These are phyloP conservation scores for Globisporangium polare DNA, from an alignment of 352 stramenopile genomes.

Conservation along the genomic window DNA sequence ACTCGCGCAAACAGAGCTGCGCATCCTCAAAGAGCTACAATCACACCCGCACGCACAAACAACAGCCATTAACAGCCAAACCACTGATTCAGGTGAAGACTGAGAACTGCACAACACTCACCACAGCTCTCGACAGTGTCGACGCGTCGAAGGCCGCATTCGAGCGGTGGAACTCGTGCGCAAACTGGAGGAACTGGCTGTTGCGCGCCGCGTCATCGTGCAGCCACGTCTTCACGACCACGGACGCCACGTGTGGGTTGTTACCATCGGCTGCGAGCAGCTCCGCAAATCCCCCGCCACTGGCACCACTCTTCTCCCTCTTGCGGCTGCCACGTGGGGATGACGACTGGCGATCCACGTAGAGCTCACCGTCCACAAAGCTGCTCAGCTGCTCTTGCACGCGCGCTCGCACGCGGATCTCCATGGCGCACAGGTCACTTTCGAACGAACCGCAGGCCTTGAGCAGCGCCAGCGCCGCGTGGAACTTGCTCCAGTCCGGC, in stretches of 20 bases:
- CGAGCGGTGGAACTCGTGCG: slow-evolving; percentile 25
- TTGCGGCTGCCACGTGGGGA: slow-evolving; percentile 26
- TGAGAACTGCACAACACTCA: slow-evolving; percentile 1
- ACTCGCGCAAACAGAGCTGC: slow-evolving; percentile 35
- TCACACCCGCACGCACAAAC: neutral
- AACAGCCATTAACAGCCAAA: neutral
- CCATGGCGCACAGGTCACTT: slow-evolving; percentile 37
- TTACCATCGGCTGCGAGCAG: neutral
- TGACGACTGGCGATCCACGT: slow-evolving; percentile 20
- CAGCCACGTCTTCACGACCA: slow-evolving; percentile 46
- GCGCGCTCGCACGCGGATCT: slow-evolving; percentile 42
- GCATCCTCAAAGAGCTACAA: slow-evolving; percentile 44
- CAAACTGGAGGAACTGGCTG: slow-evolving; percentile 49
- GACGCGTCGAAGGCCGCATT: slow-evolving; percentile 8
- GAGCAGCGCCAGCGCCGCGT: slow-evolving; percentile 56
- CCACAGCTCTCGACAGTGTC: slow-evolving; percentile 17
- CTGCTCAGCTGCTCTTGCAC: slow-evolving; percentile 54
- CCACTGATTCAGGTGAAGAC: too few relatives aligned
- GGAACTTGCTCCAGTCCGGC: slow-evolving; percentile 71
- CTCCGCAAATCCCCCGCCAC: neutral
- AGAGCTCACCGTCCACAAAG: slow-evolving; percentile 18
- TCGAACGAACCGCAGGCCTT: slow-evolving; percentile 55
- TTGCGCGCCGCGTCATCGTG: slow-evolving; percentile 35
- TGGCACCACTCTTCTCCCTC: slow-evolving; percentile 16
- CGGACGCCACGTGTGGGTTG: slow-evolving; percentile 20